Base-by-base conservation (phyloP, 2,329 filamentous ascomycete genomes). In the Cordyceps cateniannulata region DNA sequence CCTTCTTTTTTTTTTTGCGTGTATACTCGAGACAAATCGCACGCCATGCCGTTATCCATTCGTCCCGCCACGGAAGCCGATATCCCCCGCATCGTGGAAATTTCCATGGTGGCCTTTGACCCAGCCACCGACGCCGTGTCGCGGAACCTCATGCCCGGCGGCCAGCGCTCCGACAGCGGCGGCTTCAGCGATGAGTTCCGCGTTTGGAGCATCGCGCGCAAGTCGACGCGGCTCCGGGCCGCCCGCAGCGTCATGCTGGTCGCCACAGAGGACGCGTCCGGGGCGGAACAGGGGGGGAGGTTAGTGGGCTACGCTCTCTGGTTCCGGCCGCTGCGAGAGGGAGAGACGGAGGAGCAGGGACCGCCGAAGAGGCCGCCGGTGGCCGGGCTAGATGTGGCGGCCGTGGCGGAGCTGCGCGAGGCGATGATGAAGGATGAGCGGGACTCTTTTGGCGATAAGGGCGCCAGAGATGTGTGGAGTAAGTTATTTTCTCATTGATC, bases 281-380 rank as follows among this genome's bases (percentile, higher is more conserved):
- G n/a, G n/a, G n/a, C n/a, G n/a, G n/a, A n/a, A n/a, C n/a, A n/a
- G n/a, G n/a, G n/a, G 47, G n/a, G 12, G 24, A n/a, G 24, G 40
- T 66, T 8, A n/a, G 63, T 66, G 8, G 65, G 63, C 12, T 64
- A 57, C 32, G 59, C 62, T 7, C 42, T 64, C 18, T 64, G 62
- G 62, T 59, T 60, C n/a, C 22, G 35, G 8, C 59, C 62, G 4
- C 38, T 60, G 22, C 27, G 5, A 10, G 35, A 52, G 10, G 51
- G 42, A n/a, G n/a, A n/a, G n/a, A n/a, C n/a, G 16, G 51, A 53
- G 38, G 32, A 53, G 24, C 32, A 9, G 47, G 49, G 35, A 12
- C 18, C 18, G 52, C 5, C 38, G 42, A 45, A 29, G 38, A 61
- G 27, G 29, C 32, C 20, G 7, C 16, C 18, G 20, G 25, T 55